Conservation (phyloP, 306 rosid species). For the Acacia melanoxylon region DNA sequence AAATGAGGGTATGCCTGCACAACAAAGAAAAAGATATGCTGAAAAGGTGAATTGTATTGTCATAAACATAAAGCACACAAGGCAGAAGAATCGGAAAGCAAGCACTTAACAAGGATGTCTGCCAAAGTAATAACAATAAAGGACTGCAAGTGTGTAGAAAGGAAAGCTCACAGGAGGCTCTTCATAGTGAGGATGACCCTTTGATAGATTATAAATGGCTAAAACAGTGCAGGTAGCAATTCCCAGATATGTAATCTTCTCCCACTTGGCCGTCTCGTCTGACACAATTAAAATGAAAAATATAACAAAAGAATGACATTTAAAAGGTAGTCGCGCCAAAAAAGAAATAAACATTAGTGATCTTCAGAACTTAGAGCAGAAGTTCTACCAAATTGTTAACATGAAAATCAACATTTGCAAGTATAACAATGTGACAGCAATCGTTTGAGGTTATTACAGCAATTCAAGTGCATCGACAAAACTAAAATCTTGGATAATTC, state of each 20-base stretch:
- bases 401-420: not conserved
- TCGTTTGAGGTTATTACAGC: not conserved
- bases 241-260: conserved; percentile 88
- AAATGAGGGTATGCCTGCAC: conserved; percentile 47
- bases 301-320: conserved; percentile 6
- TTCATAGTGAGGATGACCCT: conserved; percentile 79
- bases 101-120: not conserved
- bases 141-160: conserved; percentile 11
- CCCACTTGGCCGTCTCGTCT: conserved; percentile 98
- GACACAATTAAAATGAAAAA: not conserved
- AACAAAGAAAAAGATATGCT: not conserved
- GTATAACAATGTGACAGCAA: not conserved
- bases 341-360: not conserved
- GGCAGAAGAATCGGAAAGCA: not conserved
- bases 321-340: not conserved
- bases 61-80: conserved; percentile 11
- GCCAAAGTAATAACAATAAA: conserved; percentile 15
- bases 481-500: not conserved
- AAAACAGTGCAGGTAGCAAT: conserved; percentile 66
- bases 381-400: not conserved
- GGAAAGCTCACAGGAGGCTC: conserved; percentile 59
- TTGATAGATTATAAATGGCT: conserved; percentile 58
- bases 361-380: not conserved
- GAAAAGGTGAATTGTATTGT: not conserved
- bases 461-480: not conserved